Conservation (phyloP, 371 early-diverging fungal genomes). For the Mucor piriformis region DNA sequence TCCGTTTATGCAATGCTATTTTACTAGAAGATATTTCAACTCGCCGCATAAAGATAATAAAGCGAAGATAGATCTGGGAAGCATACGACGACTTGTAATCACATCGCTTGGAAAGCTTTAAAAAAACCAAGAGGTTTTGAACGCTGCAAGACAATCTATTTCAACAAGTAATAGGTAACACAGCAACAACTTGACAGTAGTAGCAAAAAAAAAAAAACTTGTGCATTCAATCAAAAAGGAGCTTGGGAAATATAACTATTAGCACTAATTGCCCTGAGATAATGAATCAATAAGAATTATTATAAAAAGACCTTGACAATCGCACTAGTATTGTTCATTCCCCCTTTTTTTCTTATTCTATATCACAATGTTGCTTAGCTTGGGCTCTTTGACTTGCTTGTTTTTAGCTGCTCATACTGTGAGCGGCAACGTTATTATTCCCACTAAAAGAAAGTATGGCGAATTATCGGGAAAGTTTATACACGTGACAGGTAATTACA, state of each 20-base stretch:
- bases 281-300: too few species aligned
- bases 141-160: too few species aligned
- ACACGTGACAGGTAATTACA: conserved; percentile 50
- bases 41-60: neutral
- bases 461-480: conserved; percentile 37
- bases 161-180: too few species aligned
- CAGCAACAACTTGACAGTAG: too few species aligned
- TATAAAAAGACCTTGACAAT: too few species aligned
- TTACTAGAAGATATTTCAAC: neutral
- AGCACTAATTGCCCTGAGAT: neutral
- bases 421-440: conserved; percentile 1
- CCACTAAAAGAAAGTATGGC: neutral
- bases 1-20: neutral
- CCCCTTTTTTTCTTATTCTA: neutral
- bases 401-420: neutral
- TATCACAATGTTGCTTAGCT: neutral
- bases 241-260: neutral
- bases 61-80: neutral
- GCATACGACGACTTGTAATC: too few species aligned
- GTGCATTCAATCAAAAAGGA: neutral
- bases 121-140: too few species aligned
- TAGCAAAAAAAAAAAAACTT: neutral
- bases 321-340: neutral
- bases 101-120: too few species aligned
- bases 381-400: neutral